These are phyloP conservation scores for Skeletonema marinoi DNA, from an alignment of 108 stramenopile genomes.

Conservation along the genomic window DNA sequence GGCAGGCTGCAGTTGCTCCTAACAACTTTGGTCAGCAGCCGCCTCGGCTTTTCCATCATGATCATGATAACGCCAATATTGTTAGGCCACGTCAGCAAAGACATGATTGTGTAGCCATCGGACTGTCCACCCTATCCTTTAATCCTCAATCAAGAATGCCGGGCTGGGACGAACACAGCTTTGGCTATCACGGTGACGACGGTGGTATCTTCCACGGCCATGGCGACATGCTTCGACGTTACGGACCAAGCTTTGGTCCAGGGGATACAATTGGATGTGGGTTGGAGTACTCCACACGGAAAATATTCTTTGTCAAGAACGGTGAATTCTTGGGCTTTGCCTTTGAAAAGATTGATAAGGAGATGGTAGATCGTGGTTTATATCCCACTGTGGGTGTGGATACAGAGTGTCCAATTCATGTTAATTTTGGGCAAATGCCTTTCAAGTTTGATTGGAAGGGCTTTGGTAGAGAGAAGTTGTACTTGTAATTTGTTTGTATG, in stretches of 20 bases:
- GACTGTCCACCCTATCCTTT: constrained; percentile 61
- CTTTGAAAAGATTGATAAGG: constrained; percentile 34
- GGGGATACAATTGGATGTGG: constrained; percentile 90
- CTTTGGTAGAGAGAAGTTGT: constrained; percentile 7
- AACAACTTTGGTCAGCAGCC: neutral
- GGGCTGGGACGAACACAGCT: constrained; percentile 72
- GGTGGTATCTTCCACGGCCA: constrained; percentile 77
- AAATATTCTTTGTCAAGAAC: constrained; percentile 82
- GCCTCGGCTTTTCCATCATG: too few species aligned
- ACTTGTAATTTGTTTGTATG: neutral
- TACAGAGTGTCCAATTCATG: constrained; percentile 54
- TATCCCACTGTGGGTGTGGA: constrained; percentile 83
- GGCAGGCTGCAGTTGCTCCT: neutral
- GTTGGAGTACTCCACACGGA: constrained; percentile 57
- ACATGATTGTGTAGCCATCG: constrained; percentile 76
- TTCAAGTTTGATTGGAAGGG: constrained; percentile 62
- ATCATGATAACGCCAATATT: too few species aligned
- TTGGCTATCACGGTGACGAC: constrained; percentile 87
- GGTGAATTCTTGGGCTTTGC: constrained; percentile 80
- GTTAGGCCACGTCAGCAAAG: neutral
- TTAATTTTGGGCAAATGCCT: constrained; percentile 67
- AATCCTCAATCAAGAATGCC: constrained; percentile 64
- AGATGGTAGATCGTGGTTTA: constrained; percentile 49
- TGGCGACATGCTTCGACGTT: constrained; percentile 72
- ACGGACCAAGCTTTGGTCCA: constrained; percentile 71